Percentiles rank a stretch among this genome's conserved stretches.
phyloP scores from a whole-genome alignment of 148 eudicot species.

The Agrostemma githago region DNA sequence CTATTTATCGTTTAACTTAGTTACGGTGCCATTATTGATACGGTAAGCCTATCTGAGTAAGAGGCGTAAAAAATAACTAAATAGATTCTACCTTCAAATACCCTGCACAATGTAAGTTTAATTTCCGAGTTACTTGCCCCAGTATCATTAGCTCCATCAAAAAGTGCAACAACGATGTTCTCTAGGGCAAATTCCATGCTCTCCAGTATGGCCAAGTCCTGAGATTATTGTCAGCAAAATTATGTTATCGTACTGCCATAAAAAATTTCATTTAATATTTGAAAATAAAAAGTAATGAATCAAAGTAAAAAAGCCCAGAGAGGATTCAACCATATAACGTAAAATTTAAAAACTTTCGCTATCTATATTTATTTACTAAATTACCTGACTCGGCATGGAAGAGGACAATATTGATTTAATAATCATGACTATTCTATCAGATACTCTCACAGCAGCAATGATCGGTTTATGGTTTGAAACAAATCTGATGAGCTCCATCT shows the following conservation, averaged over 20 bases:
- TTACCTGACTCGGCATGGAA: conserved; percentile 62
- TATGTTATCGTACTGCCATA: not conserved
- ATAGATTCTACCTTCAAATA: conserved; percentile 65
- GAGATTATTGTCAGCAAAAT: conserved; percentile 17
- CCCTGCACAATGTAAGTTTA: conserved; percentile 54
- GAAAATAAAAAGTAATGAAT: not conserved
- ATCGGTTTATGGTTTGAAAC: conserved; percentile 66
- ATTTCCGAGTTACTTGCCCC: conserved; percentile 42
- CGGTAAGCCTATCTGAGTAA: too few species aligned
- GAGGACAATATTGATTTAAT: conserved; percentile 44
- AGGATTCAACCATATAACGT: not conserved
- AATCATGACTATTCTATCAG: conserved; percentile 55
- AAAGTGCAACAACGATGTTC: conserved; percentile 57
- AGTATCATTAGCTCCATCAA: conserved; percentile 69
- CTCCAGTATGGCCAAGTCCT: conserved; percentile 79
- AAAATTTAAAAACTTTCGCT: not conserved
- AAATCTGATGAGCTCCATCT: conserved; percentile 90
- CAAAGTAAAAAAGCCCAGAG: not conserved
- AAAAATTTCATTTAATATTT: not conserved
- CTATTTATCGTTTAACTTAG: too few species aligned
- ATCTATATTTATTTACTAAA: not conserved
- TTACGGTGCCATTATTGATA: too few species aligned
- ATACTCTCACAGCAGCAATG: conserved; percentile 64
- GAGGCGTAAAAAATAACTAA: not conserved
- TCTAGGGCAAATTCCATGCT: conserved; percentile 90